phyloP scores from a whole-genome alignment of 192 early-diverging fungal genomes.

The Kickxella alabastrina region DNA sequence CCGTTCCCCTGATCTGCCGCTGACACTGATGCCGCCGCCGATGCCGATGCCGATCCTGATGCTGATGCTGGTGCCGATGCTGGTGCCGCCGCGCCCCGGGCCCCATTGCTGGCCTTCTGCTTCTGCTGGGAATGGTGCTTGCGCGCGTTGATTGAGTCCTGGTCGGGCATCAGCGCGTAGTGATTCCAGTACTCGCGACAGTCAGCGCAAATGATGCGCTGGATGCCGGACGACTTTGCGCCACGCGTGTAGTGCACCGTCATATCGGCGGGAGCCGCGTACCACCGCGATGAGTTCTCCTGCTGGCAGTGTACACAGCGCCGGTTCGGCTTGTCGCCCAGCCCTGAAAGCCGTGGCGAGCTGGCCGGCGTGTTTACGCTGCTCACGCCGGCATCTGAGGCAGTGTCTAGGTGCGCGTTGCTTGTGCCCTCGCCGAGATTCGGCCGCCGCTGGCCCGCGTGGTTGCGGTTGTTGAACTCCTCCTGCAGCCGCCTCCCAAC shows the following conservation, averaged over 20 bases:
- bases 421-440: constrained; percentile 33
- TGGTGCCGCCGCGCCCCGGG: too few relatives aligned
- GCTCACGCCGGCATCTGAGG: constrained; percentile 33
- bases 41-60: too few relatives aligned
- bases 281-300: constrained; percentile 26
- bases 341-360: constrained; percentile 12
- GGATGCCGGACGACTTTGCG: constrained; percentile 11
- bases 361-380: constrained; percentile 27
- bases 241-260: constrained; percentile 33
- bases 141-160: constrained; percentile 29
- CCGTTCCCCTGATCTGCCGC: constrained; percentile 1
- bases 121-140: constrained; percentile 4
- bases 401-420: constrained; percentile 29
- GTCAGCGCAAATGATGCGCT: constrained; percentile 38
- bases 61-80: too few relatives aligned
- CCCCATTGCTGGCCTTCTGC: too few relatives aligned
- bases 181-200: constrained; percentile 42
- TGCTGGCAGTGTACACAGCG: constrained; percentile 43
- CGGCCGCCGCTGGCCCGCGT: constrained; percentile 27
- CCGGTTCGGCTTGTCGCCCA: background rate
- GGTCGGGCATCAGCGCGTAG: constrained; percentile 43
- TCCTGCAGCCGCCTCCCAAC: constrained; percentile 58
- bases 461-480: constrained; percentile 58
- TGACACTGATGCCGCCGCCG: background rate
- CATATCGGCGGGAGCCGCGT: constrained; percentile 25